Evolutionary conservation across 2,329 filamentous ascomycete genomes (phyloP), one percentile per base, ranked within the genome.

Genomic region (Sporothrix protearum): DNA sequence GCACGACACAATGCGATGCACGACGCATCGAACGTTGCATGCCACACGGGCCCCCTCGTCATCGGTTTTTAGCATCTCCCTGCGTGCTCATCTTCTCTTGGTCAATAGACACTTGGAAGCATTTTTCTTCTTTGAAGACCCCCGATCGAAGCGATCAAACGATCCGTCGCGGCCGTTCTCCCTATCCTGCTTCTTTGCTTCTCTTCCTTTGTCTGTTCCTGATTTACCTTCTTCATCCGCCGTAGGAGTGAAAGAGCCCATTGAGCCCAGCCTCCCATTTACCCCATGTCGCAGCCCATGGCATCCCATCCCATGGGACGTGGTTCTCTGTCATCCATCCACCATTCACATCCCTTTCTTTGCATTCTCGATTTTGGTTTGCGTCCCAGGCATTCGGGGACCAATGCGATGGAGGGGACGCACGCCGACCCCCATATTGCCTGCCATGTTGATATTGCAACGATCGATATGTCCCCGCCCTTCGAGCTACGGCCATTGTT

Each of bases 181-280:
- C 25, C 45, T 22, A 16, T 33, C 33, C 51, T 45, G 42, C 22
- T 19, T 51, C 42, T 61, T 36, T 59, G 19, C 14, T 49, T 49
- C n/a, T 49, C 28, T 39, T 57, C 39, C 28, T 39, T 57, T 49
- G n/a, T 69, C 53, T 69, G 42, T n/a, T 16, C 36, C 25, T 47
- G 67, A 57, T 68, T 57, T 68, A 42, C 39, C 49, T 28, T 42
- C n/a, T 55, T 57, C 57, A 68, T 57, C 66, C 66, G 49, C 33
- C 30, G 49, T 45, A 33, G 2, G 30, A 61, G 33, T 47, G 53
- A n/a, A 57, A 57, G 53, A 36, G 42, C 30, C 59, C 59, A n/a
- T 25, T 9, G 49, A 53, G 33, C 57, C 57, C 33, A 39, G n/a
- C 36, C 61, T 66, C 61, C 22, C 39, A 22, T 30, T 66, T 66